These are phyloP conservation scores for Bretziella fagacearum DNA, from an alignment of 2,329 filamentous ascomycete genomes.

Conservation along the genomic window DNA sequence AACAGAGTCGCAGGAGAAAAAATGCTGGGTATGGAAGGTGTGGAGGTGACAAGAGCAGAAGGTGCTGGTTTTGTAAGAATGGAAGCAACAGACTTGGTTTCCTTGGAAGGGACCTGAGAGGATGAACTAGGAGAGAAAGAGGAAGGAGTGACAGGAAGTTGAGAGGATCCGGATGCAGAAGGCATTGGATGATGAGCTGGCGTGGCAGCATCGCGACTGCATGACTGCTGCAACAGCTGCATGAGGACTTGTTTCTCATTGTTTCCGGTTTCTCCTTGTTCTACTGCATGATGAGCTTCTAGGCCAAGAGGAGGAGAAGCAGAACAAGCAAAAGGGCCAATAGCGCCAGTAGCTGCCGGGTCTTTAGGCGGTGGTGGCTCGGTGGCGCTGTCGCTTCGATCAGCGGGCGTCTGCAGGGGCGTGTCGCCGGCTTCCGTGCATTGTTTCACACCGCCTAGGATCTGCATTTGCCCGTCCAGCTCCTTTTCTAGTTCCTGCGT, in stretches of 20 bases:
- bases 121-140: neutral
- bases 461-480: neutral
- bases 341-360: neutral
- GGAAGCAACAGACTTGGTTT: too few relatives aligned
- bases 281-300: neutral
- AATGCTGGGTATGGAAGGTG: too few relatives aligned
- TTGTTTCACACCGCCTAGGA: neutral
- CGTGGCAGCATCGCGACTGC: neutral
- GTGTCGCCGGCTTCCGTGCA: neutral
- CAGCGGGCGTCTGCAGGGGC: neutral
- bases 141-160: neutral
- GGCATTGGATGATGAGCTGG: neutral
- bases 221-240: neutral
- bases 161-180: too few relatives aligned
- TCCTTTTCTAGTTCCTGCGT: too few relatives aligned
- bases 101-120: too few relatives aligned
- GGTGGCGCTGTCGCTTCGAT: neutral
- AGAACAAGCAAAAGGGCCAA: neutral
- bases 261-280: neutral
- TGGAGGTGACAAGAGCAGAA: too few relatives aligned
- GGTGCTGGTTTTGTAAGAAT: too few relatives aligned
- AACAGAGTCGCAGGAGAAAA: too few relatives aligned
- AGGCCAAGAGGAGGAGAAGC: neutral
- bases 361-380: neutral
- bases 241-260: neutral